Evolutionary conservation across 495 filamentous ascomycete genomes (phyloP), one percentile per base, ranked within the genome.

Genomic region (Ramalina intermedia): DNA sequence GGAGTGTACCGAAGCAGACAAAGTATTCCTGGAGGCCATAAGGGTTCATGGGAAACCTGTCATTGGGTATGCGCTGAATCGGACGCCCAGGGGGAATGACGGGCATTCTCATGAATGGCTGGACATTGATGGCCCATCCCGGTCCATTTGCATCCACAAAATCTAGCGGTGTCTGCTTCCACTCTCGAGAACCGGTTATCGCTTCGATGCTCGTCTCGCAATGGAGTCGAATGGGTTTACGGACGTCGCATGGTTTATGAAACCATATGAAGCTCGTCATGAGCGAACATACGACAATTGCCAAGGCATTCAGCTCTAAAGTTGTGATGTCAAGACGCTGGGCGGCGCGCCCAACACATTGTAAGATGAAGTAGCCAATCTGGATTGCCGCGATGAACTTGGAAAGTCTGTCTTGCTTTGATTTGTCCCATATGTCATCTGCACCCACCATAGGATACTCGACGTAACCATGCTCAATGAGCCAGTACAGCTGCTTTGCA

Each of bases 211-310:
- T 50, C 17, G 36, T 24, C 8, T 42, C 46, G 16, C 26, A 21
- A 37, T 43, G 13, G 12, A 62, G 16, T 18, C 48, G n/a, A n/a
- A 58, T 46, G 6, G 55, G 16, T 17, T 6, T 37, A 5, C 40
- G n/a, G 9, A 51, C 59, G 38, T 63, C 58, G 48, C 58, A 53
- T 29, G 65, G 64, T 42, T 68, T 66, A 24, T 60, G 39, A 9
- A 47, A 48, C 65, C 65, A 67, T 44, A 60, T 61, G 40, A 53
- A 59, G n/a, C 53, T 48, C 1, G 62, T 63, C 1, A 53, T 40
- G 9, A 55, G 17, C 9, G 49, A 56, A 43, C 54, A 66, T 20
- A 59, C 36, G 6, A 62, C 51, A 50, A 66, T 64, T 20, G 58
- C 58, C 7, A 59, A 33, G 1, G 59, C 53, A 24, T 55, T 55